Base-by-base conservation (phyloP, 495 filamentous ascomycete species). In the Aspergillus campestris region DNA sequence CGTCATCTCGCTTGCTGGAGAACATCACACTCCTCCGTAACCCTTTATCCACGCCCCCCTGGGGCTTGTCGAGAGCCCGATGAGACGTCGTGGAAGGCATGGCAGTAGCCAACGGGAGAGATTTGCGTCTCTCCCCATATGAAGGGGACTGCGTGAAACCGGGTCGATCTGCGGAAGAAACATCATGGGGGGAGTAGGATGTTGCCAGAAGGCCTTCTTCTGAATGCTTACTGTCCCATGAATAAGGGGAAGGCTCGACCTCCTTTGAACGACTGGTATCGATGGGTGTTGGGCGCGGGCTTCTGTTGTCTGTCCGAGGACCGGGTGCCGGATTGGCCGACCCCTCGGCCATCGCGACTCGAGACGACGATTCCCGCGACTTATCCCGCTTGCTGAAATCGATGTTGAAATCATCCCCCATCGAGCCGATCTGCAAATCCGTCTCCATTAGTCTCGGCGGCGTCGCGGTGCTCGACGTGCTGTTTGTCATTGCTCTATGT, bases 141-240 rank as follows among this genome's bases (percentile, higher is more conserved):
- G 43, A 35, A 15, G 5, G n/a, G 34, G 46, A 38, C 9, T 33
- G 34, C 9, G 29, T 35, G 9, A 36, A 35, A 4, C 37, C 30
- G 7, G 14, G 13, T 27, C 29, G 42, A 8, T 41, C 8, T 30
- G 38, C 41, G 32, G 40, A 14, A 8, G 31, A 13, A 12, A 55
- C 40, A 12, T 53, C 48, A 30, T 9, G 56, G 18, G 41, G 68
- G 55, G 45, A 59, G 38, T 54, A 49, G 15, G 40, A 24, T 27
- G 42, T 31, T 12, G 52, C 58, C 36, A 87, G 72, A 28, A 86
- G 60, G 11, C 74, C 76, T 33, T 87, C 82, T 42, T 73, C 69
- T 3, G 84, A 84, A 41, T 79, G 71, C 44, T 79, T 77, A 53
- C 82, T 87, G 42, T 64, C 78, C 81, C 79, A 85, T 5, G 84